Percentiles rank a stretch among this genome's conserved stretches.
These are phyloP conservation scores for Didymella exigua DNA, from an alignment of 2,329 filamentous ascomycete species.

Conservation along the genomic window DNA sequence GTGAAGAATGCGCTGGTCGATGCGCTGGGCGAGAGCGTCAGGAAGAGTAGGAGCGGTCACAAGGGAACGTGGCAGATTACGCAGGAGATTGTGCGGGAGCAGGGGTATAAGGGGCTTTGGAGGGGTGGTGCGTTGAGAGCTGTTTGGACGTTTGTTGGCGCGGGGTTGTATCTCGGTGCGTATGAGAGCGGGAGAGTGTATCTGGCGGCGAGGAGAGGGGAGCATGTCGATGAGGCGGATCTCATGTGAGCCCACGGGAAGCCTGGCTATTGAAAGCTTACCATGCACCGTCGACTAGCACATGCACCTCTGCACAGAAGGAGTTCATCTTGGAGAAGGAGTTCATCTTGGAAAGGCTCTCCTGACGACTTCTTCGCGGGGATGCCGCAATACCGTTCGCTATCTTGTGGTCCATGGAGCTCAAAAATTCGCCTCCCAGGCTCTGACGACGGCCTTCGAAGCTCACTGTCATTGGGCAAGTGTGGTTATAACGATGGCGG, in stretches of 20 bases:
- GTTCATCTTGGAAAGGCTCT: too few species aligned
- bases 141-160: constrained; percentile 81
- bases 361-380: too few species aligned
- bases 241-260: constrained; percentile 33
- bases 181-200: constrained; percentile 78
- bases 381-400: too few species aligned
- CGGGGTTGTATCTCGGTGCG: constrained; percentile 82
- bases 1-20: constrained; percentile 41
- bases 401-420: too few species aligned
- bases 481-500: too few species aligned
- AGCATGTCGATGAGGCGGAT: constrained; percentile 45
- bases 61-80: constrained; percentile 63
- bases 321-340: too few species aligned
- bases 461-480: too few species aligned
- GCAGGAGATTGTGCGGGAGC: constrained; percentile 66
- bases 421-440: too few species aligned
- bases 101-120: constrained; percentile 76
- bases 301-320: too few species aligned
- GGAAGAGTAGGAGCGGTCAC: constrained; percentile 36
- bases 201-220: constrained; percentile 53
- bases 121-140: constrained; percentile 74
- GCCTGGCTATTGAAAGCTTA: too few species aligned
- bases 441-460: too few species aligned
- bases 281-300: too few species aligned
- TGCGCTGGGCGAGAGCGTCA: constrained; percentile 49